phyloP scores from a whole-genome alignment of 208 protist species.

The Naegleria lovaniensis region DNA sequence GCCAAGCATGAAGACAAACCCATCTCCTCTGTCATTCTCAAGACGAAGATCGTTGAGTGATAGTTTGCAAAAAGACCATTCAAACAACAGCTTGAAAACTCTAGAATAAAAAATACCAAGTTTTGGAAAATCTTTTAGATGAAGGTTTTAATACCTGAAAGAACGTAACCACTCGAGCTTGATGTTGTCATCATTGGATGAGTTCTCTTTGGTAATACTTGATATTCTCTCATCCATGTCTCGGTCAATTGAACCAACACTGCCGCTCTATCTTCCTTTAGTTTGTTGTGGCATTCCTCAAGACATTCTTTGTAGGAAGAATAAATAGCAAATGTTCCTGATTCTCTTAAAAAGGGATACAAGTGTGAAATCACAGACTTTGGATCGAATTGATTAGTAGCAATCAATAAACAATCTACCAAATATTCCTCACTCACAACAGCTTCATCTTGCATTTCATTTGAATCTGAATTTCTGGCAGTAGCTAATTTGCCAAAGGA shows the following conservation, averaged over 20 bases:
- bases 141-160: constrained; percentile 63
- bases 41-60: neutral
- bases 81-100: neutral
- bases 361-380: neutral
- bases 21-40: neutral
- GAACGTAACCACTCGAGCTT: constrained; percentile 71
- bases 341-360: neutral
- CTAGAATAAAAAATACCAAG: neutral
- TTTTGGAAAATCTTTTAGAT: neutral
- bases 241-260: constrained; percentile 53
- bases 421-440: neutral
- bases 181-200: constrained; percentile 85
- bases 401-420: constrained; percentile 9
- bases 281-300: neutral
- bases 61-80: neutral
- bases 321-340: constrained; percentile 21
- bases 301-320: neutral
- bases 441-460: too few relatives aligned
- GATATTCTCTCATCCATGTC: constrained; percentile 82
- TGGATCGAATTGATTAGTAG: neutral
- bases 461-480: neutral
- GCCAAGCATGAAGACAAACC: neutral
- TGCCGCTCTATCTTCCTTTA: neutral
- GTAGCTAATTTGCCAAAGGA: neutral
- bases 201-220: constrained; percentile 79